Evolutionary conservation across 352 stramenopile species (phyloP).

Genomic region (Globisporangium paddicum): DNA sequence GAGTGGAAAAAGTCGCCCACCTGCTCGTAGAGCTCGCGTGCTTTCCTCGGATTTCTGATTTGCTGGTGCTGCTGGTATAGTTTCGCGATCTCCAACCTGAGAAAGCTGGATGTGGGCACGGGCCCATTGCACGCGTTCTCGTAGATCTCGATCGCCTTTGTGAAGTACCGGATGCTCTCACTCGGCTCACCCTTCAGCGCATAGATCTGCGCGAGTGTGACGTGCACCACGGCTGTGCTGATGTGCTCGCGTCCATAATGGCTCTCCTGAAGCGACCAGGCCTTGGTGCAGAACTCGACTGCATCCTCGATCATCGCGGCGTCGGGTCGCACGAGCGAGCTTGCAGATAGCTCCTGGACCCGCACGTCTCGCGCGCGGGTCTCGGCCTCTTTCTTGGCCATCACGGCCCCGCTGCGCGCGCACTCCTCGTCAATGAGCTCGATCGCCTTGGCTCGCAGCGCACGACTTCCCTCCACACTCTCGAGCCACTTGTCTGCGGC

Average conservation of each 20-base stretch:
- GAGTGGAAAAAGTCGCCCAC: conserved; percentile 57
- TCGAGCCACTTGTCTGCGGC: conserved; percentile 45
- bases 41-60: conserved; percentile 9
- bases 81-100: conserved; percentile 59
- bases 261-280: conserved; percentile 54
- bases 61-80: conserved; percentile 31
- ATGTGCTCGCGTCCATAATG: conserved; percentile 46
- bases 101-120: conserved; percentile 49
- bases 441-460: conserved; percentile 36
- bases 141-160: conserved; percentile 45
- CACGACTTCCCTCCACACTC: conserved; percentile 37
- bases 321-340: conserved; percentile 22
- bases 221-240: conserved; percentile 44
- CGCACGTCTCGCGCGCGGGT: conserved; percentile 26
- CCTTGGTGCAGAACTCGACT: conserved; percentile 59
- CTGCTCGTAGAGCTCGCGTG: conserved; percentile 21
- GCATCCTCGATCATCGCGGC: conserved; percentile 48
- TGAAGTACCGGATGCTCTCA: conserved; percentile 42
- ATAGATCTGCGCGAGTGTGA: conserved; percentile 52
- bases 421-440: conserved; percentile 29
- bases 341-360: conserved; percentile 32
- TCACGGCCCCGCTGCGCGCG: conserved; percentile 8
- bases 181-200: conserved; percentile 24
- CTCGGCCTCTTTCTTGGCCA: conserved; percentile 58
- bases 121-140: conserved; percentile 48